A percentile compares a stretch with the other conserved stretches of the same genome.
Evolutionary conservation across 768 basidiomycete genomes (phyloP).

Genomic region (Tricholoma matsutake): DNA sequence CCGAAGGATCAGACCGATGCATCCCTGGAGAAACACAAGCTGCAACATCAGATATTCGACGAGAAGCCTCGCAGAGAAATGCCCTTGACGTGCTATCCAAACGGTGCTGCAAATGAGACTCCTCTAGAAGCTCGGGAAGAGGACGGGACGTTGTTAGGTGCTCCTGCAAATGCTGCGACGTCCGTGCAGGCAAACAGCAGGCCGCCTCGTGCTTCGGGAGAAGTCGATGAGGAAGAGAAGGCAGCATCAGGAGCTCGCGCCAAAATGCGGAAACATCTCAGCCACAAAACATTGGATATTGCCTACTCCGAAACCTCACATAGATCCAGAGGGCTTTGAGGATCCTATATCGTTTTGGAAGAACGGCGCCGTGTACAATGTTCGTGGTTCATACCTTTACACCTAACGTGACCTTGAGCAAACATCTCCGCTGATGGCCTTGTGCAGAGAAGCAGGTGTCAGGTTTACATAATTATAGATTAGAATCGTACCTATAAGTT

Average conservation of each 20-base stretch:
- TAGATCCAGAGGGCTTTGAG: slow-evolving; percentile 77
- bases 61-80: slow-evolving; percentile 6
- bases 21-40: not conserved
- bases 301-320: slow-evolving; percentile 62
- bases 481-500: too few relatives aligned
- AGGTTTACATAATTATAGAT: too few relatives aligned
- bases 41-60: slow-evolving; percentile 5
- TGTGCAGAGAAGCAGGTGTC: too few relatives aligned
- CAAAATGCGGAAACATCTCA: slow-evolving; percentile 51
- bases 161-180: slow-evolving; percentile 50
- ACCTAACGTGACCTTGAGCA: slow-evolving; percentile 8
- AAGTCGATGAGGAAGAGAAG: slow-evolving; percentile 47
- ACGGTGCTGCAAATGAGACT: slow-evolving; percentile 5
- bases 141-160: slow-evolving; percentile 48
- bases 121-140: slow-evolving; percentile 32
- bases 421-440: too few relatives aligned
- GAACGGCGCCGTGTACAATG: slow-evolving; percentile 83
- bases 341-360: slow-evolving; percentile 94
- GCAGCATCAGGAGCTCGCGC: slow-evolving; percentile 46
- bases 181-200: slow-evolving; percentile 41
- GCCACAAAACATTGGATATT: slow-evolving; percentile 56
- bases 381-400: slow-evolving; percentile 35
- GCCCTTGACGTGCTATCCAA: slow-evolving; percentile 2
- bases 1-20: slow-evolving; percentile 26
- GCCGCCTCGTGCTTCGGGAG: slow-evolving; percentile 44